These are phyloP conservation scores for Dactylis glomerata DNA, from an alignment of 176 grass and related monocot genomes.

Conservation along the genomic window DNA sequence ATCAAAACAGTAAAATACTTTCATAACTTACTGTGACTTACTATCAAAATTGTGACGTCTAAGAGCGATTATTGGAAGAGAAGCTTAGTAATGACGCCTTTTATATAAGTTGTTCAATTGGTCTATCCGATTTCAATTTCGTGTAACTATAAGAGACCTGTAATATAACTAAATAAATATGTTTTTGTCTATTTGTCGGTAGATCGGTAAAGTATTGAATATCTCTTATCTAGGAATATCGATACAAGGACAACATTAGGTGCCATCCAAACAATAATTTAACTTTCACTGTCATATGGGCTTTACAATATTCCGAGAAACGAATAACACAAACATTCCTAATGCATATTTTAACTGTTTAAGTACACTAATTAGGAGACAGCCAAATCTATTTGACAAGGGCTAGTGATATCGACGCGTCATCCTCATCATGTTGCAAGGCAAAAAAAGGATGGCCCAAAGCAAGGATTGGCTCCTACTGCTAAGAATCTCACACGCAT, in stretches of 20 bases:
- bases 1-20: neutral
- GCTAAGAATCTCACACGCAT: slow-evolving; percentile 66
- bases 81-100: neutral
- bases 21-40: neutral
- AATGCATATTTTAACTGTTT: slow-evolving; percentile 4
- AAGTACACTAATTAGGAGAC: slow-evolving; percentile 28
- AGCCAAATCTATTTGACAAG: slow-evolving; percentile 38
- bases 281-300: neutral
- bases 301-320: slow-evolving; percentile 21
- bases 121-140: neutral
- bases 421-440: slow-evolving; percentile 41
- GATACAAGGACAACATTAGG: slow-evolving; percentile 2
- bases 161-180: neutral
- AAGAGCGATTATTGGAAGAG: neutral
- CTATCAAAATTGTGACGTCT: neutral
- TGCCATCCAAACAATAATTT: slow-evolving; percentile 26
- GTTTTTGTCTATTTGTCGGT: neutral
- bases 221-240: neutral
- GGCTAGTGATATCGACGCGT: slow-evolving; percentile 6
- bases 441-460: slow-evolving; percentile 23
- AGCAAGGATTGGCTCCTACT: slow-evolving; percentile 32
- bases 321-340: neutral
- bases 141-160: neutral
- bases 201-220: neutral
- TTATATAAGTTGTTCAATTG: too few relatives aligned